Evolutionary conservation across 129 eudicot species (phyloP).

Genomic region (Dittrichia graveolens): DNA sequence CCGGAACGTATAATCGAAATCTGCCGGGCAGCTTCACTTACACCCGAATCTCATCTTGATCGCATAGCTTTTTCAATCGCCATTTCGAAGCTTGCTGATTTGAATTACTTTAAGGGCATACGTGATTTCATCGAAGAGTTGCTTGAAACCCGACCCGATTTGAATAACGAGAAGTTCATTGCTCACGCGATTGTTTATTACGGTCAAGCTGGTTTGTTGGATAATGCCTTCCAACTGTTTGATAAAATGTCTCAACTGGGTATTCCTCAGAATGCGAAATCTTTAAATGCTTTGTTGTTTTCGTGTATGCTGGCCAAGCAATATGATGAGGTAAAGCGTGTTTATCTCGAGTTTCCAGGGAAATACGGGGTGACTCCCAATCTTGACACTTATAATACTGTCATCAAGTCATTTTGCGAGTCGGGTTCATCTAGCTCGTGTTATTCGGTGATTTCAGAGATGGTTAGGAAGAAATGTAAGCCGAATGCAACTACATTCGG

Average conservation of each 20-base stretch:
- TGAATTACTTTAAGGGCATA: constrained; percentile 15
- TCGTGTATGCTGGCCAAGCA: constrained; percentile 53
- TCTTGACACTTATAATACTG: constrained; percentile 6
- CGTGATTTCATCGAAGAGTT: constrained; percentile 1
- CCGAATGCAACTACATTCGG: constrained; percentile 59
- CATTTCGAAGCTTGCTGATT: constrained; percentile 46
- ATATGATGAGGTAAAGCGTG: neutral
- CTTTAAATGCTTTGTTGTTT: constrained; percentile 32
- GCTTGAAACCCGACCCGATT: constrained; percentile 6
- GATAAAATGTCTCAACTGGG: constrained; percentile 59
- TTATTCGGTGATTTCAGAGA: constrained; percentile 38
- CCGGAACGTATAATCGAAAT: constrained; percentile 62
- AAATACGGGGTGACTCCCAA: neutral
- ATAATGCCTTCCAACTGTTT: constrained; percentile 51
- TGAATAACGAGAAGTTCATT: neutral
- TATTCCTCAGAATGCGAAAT: constrained; percentile 39
- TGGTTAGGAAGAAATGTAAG: constrained; percentile 56
- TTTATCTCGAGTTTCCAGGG: constrained; percentile 16
- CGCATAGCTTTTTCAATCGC: constrained; percentile 63
- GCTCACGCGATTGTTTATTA: constrained; percentile 9
- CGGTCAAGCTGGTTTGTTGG: constrained; percentile 55
- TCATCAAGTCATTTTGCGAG: constrained; percentile 10
- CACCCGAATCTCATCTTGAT: constrained; percentile 64
- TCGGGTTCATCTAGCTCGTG: neutral
- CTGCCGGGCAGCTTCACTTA: constrained; percentile 67